Evolutionary conservation across 2,329 filamentous ascomycete genomes (phyloP).

Genomic region (Lecanicillium sp.): DNA sequence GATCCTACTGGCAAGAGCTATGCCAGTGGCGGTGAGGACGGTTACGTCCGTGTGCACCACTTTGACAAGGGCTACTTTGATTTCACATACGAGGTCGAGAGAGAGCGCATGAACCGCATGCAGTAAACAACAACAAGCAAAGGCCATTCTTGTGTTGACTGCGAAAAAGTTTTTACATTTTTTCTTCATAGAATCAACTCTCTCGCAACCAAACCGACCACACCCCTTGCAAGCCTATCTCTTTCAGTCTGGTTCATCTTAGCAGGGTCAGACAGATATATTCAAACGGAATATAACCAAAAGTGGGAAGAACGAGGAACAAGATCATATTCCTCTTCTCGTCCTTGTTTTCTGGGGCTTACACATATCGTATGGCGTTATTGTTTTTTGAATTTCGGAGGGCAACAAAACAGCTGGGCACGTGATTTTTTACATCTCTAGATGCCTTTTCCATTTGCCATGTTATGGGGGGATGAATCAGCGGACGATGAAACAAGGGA

Average conservation of each 20-base stretch:
- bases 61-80: slow-evolving; percentile 99
- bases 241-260: too few species aligned
- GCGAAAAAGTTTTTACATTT: not conserved
- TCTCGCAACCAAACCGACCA: too few species aligned
- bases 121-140: slow-evolving; percentile 17
- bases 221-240: too few species aligned
- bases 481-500: too few species aligned
- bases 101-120: slow-evolving; percentile 55
- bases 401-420: not conserved
- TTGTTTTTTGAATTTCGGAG: slow-evolving; percentile 4
- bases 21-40: slow-evolving; percentile 93
- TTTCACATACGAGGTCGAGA: slow-evolving; percentile 97
- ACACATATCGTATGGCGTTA: slow-evolving; percentile 9
- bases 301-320: not conserved
- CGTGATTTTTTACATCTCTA: slow-evolving; percentile 4
- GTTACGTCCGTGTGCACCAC: slow-evolving; percentile 95
- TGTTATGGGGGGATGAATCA: slow-evolving; percentile 1
- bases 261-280: not conserved
- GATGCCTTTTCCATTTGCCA: slow-evolving; percentile 10
- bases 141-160: slow-evolving; percentile 1
- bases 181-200: not conserved
- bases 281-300: not conserved
- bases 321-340: slow-evolving; percentile 1
- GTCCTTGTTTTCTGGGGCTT: slow-evolving; percentile 2
- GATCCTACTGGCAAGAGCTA: slow-evolving; percentile 89